phyloP scores from a whole-genome alignment of 1,139 yeast species.

The Candida pseudoviswanathii region DNA sequence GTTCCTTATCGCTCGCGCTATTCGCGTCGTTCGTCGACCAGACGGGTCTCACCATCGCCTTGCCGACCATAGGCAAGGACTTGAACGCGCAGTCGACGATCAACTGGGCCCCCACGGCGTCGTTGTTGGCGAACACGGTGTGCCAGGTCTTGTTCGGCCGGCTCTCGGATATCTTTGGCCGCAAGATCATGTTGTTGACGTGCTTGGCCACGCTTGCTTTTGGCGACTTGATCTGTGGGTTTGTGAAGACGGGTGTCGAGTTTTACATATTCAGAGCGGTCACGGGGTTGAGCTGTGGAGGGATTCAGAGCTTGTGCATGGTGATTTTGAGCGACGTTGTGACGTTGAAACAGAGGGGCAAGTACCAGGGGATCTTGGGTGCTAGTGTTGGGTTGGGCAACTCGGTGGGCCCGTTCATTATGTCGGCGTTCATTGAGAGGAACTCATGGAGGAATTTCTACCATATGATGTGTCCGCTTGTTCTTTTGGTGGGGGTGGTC shows the following conservation, averaged over 20 bases:
- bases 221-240: constrained; percentile 46
- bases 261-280: constrained; percentile 44
- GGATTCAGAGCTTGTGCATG: constrained; percentile 44
- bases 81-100: constrained; percentile 39
- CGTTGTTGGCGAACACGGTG: constrained; percentile 48
- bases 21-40: constrained; percentile 43
- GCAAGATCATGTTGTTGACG: constrained; percentile 38
- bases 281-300: constrained; percentile 50
- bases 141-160: constrained; percentile 45
- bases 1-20: constrained; percentile 29
- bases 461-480: constrained; percentile 46
- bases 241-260: constrained; percentile 37
- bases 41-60: constrained; percentile 45
- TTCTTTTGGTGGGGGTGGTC: constrained; percentile 26
- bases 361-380: constrained; percentile 49
- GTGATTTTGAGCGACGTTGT: constrained; percentile 47
- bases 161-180: constrained; percentile 47
- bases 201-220: constrained; percentile 36
- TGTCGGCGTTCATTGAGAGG: constrained; percentile 48
- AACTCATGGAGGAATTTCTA: constrained; percentile 53
- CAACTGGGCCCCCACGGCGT: constrained; percentile 52
- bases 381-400: constrained; percentile 56
- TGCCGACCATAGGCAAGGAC: constrained; percentile 42
- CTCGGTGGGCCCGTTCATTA: constrained; percentile 56
- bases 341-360: constrained; percentile 44